Percentiles rank a stretch among this genome's conserved stretches.
Evolutionary conservation across 495 filamentous ascomycete species (phyloP).

Genomic region (Paragyromitra xinjiangensis): DNA sequence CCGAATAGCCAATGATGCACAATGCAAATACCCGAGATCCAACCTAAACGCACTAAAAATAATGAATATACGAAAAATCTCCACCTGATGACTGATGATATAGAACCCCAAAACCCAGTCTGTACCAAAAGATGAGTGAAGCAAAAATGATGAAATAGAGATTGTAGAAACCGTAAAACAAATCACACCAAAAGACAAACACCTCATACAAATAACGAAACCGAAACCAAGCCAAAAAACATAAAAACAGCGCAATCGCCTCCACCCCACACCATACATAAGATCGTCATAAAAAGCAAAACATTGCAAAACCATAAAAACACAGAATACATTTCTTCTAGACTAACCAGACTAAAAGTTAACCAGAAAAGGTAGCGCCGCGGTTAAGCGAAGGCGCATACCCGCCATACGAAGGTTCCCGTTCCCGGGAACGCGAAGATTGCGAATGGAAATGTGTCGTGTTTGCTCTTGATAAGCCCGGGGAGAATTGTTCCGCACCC

Average conservation of each 20-base stretch:
- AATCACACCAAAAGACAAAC: conserved; percentile 39
- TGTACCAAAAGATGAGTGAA: conserved; percentile 42
- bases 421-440: conserved; percentile 38
- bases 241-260: conserved; percentile 20
- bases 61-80: conserved; percentile 33
- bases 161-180: conserved; percentile 32
- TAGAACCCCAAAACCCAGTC: conserved; percentile 38
- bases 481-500: conserved; percentile 31
- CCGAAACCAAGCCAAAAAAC: conserved; percentile 29
- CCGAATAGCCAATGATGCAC: conserved; percentile 33
- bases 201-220: conserved; percentile 43
- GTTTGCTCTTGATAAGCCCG: conserved; percentile 44
- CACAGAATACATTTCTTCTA: conserved; percentile 33
- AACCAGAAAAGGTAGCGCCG: conserved; percentile 34
- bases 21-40: conserved; percentile 40
- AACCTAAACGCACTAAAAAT: conserved; percentile 26
- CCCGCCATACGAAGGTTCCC: conserved; percentile 20
- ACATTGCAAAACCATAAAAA: conserved; percentile 26
- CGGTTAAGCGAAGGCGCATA: conserved; percentile 38
- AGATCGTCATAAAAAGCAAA: conserved; percentile 26
- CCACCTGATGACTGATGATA: conserved; percentile 32
- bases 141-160: conserved; percentile 16
- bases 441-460: conserved; percentile 36
- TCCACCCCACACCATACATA: conserved; percentile 24
- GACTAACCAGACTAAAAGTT: conserved; percentile 15